These are phyloP conservation scores for Chaetoceros muelleri DNA, from an alignment of 108 stramenopile genomes.

Conservation along the genomic window DNA sequence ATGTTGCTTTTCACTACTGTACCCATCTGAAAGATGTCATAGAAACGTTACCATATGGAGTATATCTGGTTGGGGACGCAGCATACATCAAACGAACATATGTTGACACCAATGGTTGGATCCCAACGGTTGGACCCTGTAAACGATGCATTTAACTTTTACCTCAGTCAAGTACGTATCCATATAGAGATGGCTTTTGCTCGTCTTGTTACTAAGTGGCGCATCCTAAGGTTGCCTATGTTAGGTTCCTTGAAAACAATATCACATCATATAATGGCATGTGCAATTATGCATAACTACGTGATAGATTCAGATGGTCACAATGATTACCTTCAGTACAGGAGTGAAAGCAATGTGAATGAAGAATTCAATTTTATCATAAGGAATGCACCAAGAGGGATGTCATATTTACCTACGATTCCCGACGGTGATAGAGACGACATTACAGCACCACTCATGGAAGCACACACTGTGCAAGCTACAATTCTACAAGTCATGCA, in stretches of 20 bases:
- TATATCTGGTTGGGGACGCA: neutral
- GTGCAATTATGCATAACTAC: neutral
- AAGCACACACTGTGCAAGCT: too few relatives aligned
- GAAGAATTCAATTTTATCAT: too few relatives aligned
- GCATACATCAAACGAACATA: neutral
- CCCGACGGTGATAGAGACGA: too few relatives aligned
- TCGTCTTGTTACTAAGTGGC: conserved; percentile 7
- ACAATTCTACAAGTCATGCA: too few relatives aligned
- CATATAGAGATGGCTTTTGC: conserved; percentile 22
- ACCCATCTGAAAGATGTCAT: neutral
- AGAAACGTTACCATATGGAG: neutral
- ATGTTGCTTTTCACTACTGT: neutral
- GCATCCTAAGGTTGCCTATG: conserved; percentile 6
- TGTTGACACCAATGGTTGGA: neutral
- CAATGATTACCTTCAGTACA: too few relatives aligned
- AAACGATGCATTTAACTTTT: conserved; percentile 8
- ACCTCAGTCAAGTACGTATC: conserved; percentile 11
- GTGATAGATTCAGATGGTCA: too few relatives aligned
- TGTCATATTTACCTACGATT: too few relatives aligned
- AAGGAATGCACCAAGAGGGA: too few relatives aligned
- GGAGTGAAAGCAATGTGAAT: too few relatives aligned
- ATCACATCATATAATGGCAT: neutral
- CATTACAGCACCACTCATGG: too few relatives aligned
- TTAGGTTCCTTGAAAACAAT: neutral
- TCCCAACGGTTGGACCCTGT: neutral